A percentile compares a stretch with the other conserved stretches of the same genome.
phyloP scores from a whole-genome alignment of 2,329 filamentous ascomycete species.

The Talaromyces sp. region DNA sequence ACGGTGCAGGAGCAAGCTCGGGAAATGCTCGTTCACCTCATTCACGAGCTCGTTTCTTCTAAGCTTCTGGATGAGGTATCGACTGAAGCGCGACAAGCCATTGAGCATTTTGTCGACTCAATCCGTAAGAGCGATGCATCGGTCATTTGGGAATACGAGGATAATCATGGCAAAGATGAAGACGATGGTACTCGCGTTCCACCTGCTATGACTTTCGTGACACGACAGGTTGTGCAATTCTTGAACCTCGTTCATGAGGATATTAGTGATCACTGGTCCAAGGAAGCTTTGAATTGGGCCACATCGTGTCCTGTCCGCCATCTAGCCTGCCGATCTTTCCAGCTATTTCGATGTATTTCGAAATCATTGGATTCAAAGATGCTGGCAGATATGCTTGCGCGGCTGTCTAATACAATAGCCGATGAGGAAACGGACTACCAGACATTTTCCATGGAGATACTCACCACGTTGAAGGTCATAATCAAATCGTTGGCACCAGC shows the following conservation, averaged over 20 bases:
- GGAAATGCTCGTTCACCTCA: slow-evolving; percentile 96
- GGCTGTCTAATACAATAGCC: slow-evolving; percentile 93
- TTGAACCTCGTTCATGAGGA: slow-evolving; percentile 81
- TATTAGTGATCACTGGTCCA: slow-evolving; percentile 87
- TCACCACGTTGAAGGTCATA: slow-evolving; percentile 88
- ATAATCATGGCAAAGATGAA: slow-evolving; percentile 74
- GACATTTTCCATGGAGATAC: slow-evolving; percentile 95
- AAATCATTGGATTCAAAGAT: slow-evolving; percentile 87
- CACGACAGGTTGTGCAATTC: slow-evolving; percentile 75
- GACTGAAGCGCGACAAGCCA: slow-evolving; percentile 65
- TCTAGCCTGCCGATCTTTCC: slow-evolving; percentile 92
- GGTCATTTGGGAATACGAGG: slow-evolving; percentile 92
- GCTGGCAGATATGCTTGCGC: slow-evolving; percentile 93
- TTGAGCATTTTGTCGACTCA: slow-evolving; percentile 83
- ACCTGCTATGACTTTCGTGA: slow-evolving; percentile 79
- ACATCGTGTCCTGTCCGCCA: slow-evolving; percentile 95
- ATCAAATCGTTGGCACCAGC: slow-evolving; percentile 78
- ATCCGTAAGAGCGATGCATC: slow-evolving; percentile 79
- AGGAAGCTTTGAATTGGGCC: slow-evolving; percentile 87
- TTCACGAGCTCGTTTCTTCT: slow-evolving; percentile 88
- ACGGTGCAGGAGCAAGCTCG: slow-evolving; percentile 94
- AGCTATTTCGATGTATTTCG: slow-evolving; percentile 91
- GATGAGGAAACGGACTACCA: slow-evolving; percentile 93
- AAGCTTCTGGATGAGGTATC: slow-evolving; percentile 71
- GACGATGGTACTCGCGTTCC: slow-evolving; percentile 77